Evolutionary conservation across 352 stramenopile genomes (phyloP).

Genomic region (Phytophthora boehmeriae): DNA sequence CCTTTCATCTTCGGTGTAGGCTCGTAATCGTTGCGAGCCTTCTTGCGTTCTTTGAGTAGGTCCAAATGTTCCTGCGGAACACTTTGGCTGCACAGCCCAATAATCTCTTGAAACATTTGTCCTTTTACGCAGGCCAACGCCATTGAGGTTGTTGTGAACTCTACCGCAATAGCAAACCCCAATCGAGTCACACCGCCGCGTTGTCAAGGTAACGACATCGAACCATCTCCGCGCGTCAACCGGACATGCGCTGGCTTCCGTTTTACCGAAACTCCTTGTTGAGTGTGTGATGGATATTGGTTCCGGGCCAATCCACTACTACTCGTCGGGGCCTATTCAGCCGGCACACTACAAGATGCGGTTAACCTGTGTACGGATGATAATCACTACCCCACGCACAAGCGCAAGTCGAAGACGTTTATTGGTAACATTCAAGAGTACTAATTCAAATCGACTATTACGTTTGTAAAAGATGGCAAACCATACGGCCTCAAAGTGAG

Average conservation of each 20-base stretch:
- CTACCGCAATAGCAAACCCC: too few relatives aligned
- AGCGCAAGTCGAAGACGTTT: not conserved
- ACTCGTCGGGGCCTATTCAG: not conserved
- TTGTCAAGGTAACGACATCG: not conserved
- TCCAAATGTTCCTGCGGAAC: too few relatives aligned
- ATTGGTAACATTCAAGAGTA: not conserved
- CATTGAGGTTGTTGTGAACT: too few relatives aligned
- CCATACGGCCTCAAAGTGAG: too few relatives aligned
- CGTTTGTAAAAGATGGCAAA: slow-evolving; percentile 9
- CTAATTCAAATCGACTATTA: slow-evolving; percentile 14
- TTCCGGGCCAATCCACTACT: not conserved
- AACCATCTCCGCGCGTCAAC: slow-evolving; percentile 1
- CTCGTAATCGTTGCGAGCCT: too few relatives aligned
- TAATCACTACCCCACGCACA: slow-evolving; percentile 2
- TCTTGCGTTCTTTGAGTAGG: too few relatives aligned
- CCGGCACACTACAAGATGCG: not conserved
- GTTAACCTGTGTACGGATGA: not conserved
- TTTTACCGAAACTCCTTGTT: slow-evolving; percentile 5
- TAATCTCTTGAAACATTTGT: too few relatives aligned
- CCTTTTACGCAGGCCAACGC: too few relatives aligned
- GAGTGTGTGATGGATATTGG: slow-evolving; percentile 5
- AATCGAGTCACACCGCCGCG: slow-evolving; percentile 4
- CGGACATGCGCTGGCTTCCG: slow-evolving; percentile 3
- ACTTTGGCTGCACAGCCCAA: too few relatives aligned
- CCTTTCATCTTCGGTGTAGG: too few relatives aligned